Conservation (phyloP, 2,329 filamentous ascomycete genomes). For the Talaromyces albobiverticillius region DNA sequence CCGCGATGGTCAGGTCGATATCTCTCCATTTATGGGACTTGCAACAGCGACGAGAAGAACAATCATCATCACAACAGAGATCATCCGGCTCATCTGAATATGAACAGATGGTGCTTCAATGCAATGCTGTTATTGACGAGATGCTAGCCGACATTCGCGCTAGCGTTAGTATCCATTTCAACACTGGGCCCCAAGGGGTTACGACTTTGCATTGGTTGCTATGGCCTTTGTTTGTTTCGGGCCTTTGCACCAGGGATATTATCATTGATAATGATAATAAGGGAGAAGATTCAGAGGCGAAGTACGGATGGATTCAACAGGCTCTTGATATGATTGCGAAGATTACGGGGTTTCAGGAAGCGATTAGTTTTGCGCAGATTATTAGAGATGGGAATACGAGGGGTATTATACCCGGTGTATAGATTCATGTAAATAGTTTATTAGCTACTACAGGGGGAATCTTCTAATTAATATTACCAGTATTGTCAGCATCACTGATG, state of each 20-base stretch:
- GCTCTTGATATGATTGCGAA: neutral
- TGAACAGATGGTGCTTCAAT: neutral
- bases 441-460: too few relatives aligned
- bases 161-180: conserved; percentile 12
- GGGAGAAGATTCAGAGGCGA: too few relatives aligned
- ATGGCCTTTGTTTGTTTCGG: conserved; percentile 22
- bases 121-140: neutral
- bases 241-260: conserved; percentile 4
- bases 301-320: neutral
- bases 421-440: neutral
- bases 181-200: conserved; percentile 7
- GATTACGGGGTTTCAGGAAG: neutral
- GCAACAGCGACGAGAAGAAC: neutral
- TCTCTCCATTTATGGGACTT: neutral
- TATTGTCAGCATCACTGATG: too few relatives aligned
- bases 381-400: neutral
- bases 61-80: too few relatives aligned
- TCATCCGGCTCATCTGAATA: too few relatives aligned
- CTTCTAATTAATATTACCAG: too few relatives aligned
- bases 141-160: neutral
- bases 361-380: neutral
- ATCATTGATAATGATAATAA: neutral
- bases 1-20: conserved; percentile 8
- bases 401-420: neutral
- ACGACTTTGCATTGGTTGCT: conserved; percentile 15